Evolutionary conservation across 768 basidiomycete species (phyloP).

Genomic region (Steccherinum ochraceum): DNA sequence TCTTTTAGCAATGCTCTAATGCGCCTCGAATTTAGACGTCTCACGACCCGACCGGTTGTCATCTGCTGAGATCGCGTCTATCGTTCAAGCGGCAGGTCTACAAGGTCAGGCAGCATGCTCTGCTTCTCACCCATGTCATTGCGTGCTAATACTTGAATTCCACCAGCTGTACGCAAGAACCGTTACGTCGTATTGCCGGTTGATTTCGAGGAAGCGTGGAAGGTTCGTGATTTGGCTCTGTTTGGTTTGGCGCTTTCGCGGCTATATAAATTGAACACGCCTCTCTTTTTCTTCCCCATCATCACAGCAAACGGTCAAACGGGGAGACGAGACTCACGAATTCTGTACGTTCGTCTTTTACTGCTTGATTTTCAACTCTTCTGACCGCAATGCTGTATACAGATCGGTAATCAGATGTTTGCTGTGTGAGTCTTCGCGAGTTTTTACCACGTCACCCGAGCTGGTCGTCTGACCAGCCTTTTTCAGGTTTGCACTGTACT

Average conservation of each 20-base stretch:
- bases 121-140: neutral
- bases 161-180: conserved; percentile 90
- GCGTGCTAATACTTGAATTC: no score
- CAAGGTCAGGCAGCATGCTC: conserved; percentile 64
- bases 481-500: conserved; percentile 27
- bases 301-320: conserved; percentile 90
- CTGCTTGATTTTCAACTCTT: no score
- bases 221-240: conserved; percentile 71
- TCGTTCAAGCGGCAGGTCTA: conserved; percentile 94
- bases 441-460: conserved; percentile 13
- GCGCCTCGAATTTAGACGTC: conserved; percentile 86
- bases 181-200: conserved; percentile 94
- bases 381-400: conserved; percentile 6
- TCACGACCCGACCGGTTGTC: conserved; percentile 94
- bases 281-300: conserved; percentile 21
- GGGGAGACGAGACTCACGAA: conserved; percentile 92
- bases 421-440: conserved; percentile 31
- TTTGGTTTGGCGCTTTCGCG: conserved; percentile 29
- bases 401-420: conserved; percentile 34
- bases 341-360: conserved; percentile 77
- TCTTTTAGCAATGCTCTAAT: neutral
- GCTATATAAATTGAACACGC: conserved; percentile 27
- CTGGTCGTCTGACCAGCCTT: conserved; percentile 13
- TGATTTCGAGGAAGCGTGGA: conserved; percentile 99
- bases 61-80: conserved; percentile 91